phyloP scores from a whole-genome alignment of 768 basidiomycete genomes.

The Boletus tomentosulus region DNA sequence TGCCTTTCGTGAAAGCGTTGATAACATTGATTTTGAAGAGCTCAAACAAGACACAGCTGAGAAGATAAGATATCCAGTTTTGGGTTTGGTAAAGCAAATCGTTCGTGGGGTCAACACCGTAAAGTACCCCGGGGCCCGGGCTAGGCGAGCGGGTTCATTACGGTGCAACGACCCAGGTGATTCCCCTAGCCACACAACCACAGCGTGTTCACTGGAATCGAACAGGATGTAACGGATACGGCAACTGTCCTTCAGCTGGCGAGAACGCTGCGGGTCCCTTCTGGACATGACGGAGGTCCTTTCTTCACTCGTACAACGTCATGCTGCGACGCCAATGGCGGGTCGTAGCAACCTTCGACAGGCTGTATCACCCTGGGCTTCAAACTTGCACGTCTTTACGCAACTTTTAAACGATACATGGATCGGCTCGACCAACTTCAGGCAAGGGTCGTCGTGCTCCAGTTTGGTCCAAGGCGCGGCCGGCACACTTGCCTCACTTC shows the following conservation, averaged over 20 bases:
- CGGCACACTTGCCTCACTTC: slow-evolving; percentile 42
- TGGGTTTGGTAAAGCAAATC: slow-evolving; percentile 43
- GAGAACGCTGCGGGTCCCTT: slow-evolving; percentile 34
- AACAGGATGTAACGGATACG: slow-evolving; percentile 47
- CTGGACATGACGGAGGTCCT: slow-evolving; percentile 29
- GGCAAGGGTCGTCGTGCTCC: slow-evolving; percentile 36
- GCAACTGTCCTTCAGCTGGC: slow-evolving; percentile 39
- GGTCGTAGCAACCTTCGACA: slow-evolving; percentile 47
- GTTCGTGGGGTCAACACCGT: slow-evolving; percentile 37
- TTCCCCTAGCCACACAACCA: not conserved
- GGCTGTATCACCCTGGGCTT: slow-evolving; percentile 48
- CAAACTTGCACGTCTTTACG: slow-evolving; percentile 41
- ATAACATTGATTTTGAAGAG: slow-evolving; percentile 36
- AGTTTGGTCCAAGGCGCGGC: slow-evolving; percentile 47
- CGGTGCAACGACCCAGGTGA: slow-evolving; percentile 47
- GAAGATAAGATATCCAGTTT: slow-evolving; percentile 41
- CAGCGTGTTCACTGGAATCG: not conserved
- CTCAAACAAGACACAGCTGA: slow-evolving; percentile 35
- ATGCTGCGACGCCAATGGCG: slow-evolving; percentile 41
- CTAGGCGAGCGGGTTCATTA: slow-evolving; percentile 47
- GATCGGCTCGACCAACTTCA: slow-evolving; percentile 35
- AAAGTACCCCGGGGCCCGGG: slow-evolving; percentile 28
- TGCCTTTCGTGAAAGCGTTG: slow-evolving; percentile 32
- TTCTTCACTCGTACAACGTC: slow-evolving; percentile 24
- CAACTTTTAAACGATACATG: slow-evolving; percentile 40